Conservation (phyloP, 1,139 yeast species). For the Saccharomyces hybrid region DNA sequence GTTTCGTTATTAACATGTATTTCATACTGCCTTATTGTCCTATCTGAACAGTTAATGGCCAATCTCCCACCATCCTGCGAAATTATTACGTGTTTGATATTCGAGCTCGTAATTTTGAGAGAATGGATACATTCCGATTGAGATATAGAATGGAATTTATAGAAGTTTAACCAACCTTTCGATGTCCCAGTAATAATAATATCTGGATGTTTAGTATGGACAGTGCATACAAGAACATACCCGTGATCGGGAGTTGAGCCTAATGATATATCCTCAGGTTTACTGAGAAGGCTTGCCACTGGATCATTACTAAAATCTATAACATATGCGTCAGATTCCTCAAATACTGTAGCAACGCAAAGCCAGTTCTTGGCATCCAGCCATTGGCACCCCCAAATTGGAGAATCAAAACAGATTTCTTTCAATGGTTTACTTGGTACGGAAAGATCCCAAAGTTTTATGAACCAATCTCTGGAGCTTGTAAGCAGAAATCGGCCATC, state of each 20-base stretch:
- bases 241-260: slow-evolving; percentile 17
- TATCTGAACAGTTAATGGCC: slow-evolving; percentile 74
- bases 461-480: slow-evolving; percentile 79
- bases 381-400: slow-evolving; percentile 32
- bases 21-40: slow-evolving; percentile 68
- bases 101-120: slow-evolving; percentile 54
- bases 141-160: slow-evolving; percentile 13
- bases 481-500: slow-evolving; percentile 66
- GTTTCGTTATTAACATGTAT: slow-evolving; percentile 27
- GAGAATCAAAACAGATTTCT: slow-evolving; percentile 60
- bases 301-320: slow-evolving; percentile 47
- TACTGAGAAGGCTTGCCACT: slow-evolving; percentile 27
- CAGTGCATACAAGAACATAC: slow-evolving; percentile 27
- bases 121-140: slow-evolving; percentile 38
- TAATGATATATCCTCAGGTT: slow-evolving; percentile 19
- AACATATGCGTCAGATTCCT: slow-evolving; percentile 40
- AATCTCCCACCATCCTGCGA: slow-evolving; percentile 61
- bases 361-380: slow-evolving; percentile 9
- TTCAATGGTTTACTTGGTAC: slow-evolving; percentile 51
- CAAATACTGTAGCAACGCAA: slow-evolving; percentile 31
- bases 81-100: slow-evolving; percentile 61
- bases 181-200: slow-evolving; percentile 65
- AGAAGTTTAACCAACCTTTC: slow-evolving; percentile 65
- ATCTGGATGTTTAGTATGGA: slow-evolving; percentile 36
- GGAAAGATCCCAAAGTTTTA: slow-evolving; percentile 72